These are phyloP conservation scores for Orbilia ellipsospora DNA, from an alignment of 2,329 filamentous ascomycete genomes.

Conservation along the genomic window DNA sequence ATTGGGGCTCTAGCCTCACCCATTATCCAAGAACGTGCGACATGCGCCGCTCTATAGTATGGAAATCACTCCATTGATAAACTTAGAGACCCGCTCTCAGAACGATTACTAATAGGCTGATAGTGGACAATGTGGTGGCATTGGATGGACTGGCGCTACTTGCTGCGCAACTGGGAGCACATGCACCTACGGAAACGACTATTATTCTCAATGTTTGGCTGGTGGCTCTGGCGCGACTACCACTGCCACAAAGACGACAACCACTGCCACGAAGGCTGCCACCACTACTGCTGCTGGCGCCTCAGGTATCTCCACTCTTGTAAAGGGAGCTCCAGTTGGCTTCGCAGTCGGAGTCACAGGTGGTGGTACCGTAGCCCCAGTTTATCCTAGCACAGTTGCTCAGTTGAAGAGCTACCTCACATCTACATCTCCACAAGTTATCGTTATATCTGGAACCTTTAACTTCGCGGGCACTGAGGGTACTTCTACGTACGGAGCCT, in stretches of 20 bases:
- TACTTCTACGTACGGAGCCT: constrained; percentile 67
- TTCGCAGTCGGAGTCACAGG: constrained; percentile 68
- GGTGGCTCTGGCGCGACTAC: constrained; percentile 37
- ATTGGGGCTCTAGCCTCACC: constrained; percentile 6
- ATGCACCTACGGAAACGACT: constrained; percentile 63
- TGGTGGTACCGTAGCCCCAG: constrained; percentile 68
- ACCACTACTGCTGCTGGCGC: background rate
- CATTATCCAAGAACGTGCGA: constrained; percentile 9
- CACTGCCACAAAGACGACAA: constrained; percentile 11
- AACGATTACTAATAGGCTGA: background rate
- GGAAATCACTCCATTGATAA: background rate
- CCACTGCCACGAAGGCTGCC: background rate
- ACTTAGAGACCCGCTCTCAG: background rate
- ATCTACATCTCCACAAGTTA: constrained; percentile 58
- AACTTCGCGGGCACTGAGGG: constrained; percentile 71
- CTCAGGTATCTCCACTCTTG: constrained; percentile 8
- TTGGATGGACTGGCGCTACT: constrained; percentile 61
- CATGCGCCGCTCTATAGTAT: constrained; percentile 26
- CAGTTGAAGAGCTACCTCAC: constrained; percentile 64
- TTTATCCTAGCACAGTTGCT: constrained; percentile 68
- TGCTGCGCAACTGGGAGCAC: constrained; percentile 64
- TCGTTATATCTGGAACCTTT: constrained; percentile 61
- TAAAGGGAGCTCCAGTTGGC: constrained; percentile 22
- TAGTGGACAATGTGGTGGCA: constrained; percentile 29
- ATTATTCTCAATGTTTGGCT: constrained; percentile 64